Percentiles rank a stretch among this genome's conserved stretches.
phyloP scores from a whole-genome alignment of 352 stramenopile species.

The Phytophthora macrochlamydospora region DNA sequence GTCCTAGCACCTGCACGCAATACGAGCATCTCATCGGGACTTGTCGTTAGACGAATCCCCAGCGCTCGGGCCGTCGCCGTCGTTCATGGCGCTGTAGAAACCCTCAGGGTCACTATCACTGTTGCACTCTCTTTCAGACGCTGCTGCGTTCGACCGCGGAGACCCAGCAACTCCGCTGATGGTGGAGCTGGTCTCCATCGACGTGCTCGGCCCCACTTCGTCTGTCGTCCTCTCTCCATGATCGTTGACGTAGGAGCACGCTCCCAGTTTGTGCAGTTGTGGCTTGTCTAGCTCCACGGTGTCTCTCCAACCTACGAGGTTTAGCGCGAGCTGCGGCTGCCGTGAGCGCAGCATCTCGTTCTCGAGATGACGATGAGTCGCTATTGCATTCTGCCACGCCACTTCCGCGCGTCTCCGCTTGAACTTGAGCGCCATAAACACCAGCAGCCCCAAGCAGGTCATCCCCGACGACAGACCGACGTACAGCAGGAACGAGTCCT shows the following conservation, averaged over 20 bases:
- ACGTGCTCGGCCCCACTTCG: constrained; percentile 11
- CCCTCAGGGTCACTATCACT: constrained; percentile 7
- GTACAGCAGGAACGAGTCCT: constrained; percentile 18
- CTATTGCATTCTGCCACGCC: constrained; percentile 4
- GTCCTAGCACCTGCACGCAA: not conserved
- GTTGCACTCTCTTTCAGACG: not conserved
- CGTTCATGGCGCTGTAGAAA: constrained; percentile 9
- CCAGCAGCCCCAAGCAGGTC: constrained; percentile 21
- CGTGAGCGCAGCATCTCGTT: constrained; percentile 25
- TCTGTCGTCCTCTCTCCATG: not conserved
- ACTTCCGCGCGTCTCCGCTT: constrained; percentile 1
- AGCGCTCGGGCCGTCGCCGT: not conserved
- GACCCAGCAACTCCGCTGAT: constrained; percentile 11
- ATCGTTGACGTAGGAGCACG: constrained; percentile 23
- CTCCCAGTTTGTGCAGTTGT: constrained; percentile 21
- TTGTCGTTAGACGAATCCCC: not conserved
- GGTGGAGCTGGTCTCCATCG: constrained; percentile 16
- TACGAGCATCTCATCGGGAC: not conserved
- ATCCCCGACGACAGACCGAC: constrained; percentile 20
- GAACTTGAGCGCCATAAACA: constrained; percentile 34
- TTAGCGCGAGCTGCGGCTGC: constrained; percentile 27
- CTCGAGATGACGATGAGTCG: constrained; percentile 11
- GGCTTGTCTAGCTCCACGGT: constrained; percentile 34
- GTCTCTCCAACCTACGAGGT: constrained; percentile 32
- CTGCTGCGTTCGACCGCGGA: not conserved